Percentiles rank a stretch among this genome's conserved stretches.
phyloP scores from a whole-genome alignment of 106 monocot genomes.

The Hemerocallis citrina region DNA sequence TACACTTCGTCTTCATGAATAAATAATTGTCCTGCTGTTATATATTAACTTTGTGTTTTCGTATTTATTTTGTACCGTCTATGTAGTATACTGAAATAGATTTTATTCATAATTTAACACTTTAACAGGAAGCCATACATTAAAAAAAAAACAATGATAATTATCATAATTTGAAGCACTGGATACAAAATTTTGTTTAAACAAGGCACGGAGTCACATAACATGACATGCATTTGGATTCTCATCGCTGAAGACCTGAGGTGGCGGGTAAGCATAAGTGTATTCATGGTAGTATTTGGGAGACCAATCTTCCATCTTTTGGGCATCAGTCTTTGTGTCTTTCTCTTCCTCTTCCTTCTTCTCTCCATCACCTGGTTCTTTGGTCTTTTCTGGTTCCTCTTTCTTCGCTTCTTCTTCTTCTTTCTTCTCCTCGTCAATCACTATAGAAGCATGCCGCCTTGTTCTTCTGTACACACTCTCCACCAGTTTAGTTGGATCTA shows the following conservation, averaged over 20 bases:
- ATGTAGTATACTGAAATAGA: no score
- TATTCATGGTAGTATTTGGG: constrained; percentile 22
- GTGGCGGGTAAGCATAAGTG: constrained; percentile 29
- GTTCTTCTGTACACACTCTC: constrained; percentile 55
- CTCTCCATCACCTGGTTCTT: constrained; percentile 22
- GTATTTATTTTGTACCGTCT: no score
- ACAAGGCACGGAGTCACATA: constrained; percentile 16
- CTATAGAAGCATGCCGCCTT: constrained; percentile 38
- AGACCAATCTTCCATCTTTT: constrained; percentile 34
- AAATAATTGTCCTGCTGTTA: no score
- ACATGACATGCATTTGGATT: constrained; percentile 74
- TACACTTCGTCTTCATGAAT: no score
- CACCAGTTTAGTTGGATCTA: constrained; percentile 52
- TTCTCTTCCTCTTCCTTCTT: constrained; percentile 6
- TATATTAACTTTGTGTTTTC: no score
- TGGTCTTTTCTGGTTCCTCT: constrained; percentile 8
- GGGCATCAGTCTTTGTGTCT: not conserved
- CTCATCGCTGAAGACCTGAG: constrained; percentile 67
- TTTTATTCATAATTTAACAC: no score
- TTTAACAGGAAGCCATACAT: no score
- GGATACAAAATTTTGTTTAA: no score
- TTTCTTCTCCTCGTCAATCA: constrained; percentile 24
- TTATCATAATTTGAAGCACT: no score
- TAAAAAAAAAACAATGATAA: no score
- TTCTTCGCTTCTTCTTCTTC: constrained; percentile 23